phyloP scores from a whole-genome alignment of 495 filamentous ascomycete genomes.

The Penicillium longicatenatum region DNA sequence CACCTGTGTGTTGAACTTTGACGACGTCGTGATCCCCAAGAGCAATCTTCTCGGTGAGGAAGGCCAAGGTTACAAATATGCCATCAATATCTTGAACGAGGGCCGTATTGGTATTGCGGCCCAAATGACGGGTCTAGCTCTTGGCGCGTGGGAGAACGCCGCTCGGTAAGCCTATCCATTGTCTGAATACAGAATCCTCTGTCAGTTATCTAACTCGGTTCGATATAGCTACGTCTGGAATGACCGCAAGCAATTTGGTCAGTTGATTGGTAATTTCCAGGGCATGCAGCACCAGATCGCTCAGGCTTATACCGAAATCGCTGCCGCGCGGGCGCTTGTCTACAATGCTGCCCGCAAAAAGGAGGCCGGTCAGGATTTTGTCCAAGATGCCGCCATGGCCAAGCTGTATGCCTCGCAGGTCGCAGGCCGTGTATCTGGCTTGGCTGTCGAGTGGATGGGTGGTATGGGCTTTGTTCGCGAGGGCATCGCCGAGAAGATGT shows the following conservation, averaged over 20 bases:
- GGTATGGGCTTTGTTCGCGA: constrained; percentile 97
- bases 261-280: constrained; percentile 92
- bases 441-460: constrained; percentile 98
- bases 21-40: constrained; percentile 88
- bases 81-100: constrained; percentile 95
- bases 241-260: constrained; percentile 95
- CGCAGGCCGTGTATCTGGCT: constrained; percentile 80
- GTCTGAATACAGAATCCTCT: not conserved
- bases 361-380: constrained; percentile 94
- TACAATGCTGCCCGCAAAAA: constrained; percentile 98
- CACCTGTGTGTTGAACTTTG: constrained; percentile 96
- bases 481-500: constrained; percentile 97
- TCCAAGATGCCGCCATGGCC: constrained; percentile 95
- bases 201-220: constrained; percentile 3
- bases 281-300: constrained; percentile 99
- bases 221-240: constrained; percentile 80
- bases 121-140: constrained; percentile 96
- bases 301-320: constrained; percentile 91
- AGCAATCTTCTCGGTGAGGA: constrained; percentile 85
- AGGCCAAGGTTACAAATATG: constrained; percentile 96
- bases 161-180: constrained; percentile 59
- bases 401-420: constrained; percentile 96
- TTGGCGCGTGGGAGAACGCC: constrained; percentile 96
- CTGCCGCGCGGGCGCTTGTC: constrained; percentile 86
- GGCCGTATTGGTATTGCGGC: constrained; percentile 97